A percentile compares a stretch with the other conserved stretches of the same genome.
These are phyloP conservation scores for Aspergillus cavernicola DNA, from an alignment of 495 filamentous ascomycete species.

Conservation along the genomic window DNA sequence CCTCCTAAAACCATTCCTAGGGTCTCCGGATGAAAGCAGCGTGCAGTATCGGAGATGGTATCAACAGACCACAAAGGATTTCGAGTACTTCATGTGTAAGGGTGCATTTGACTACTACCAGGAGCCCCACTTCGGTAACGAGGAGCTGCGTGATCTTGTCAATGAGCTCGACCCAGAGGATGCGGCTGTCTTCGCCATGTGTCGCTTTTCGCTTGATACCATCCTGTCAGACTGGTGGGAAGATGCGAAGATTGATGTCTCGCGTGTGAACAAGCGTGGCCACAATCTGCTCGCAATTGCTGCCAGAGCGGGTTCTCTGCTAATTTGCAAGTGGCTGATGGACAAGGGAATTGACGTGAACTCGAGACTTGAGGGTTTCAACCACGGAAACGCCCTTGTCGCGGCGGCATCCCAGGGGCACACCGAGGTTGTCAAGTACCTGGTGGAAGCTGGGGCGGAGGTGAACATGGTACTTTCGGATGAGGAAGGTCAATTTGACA, in stretches of 20 bases:
- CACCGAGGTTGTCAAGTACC: slow-evolving; percentile 19
- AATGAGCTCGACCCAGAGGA: slow-evolving; percentile 3
- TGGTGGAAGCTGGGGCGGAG: slow-evolving; percentile 25
- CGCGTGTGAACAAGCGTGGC: neutral
- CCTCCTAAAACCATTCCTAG: slow-evolving; percentile 29
- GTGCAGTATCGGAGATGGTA: slow-evolving; percentile 27
- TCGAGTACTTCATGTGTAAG: neutral
- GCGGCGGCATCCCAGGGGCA: slow-evolving; percentile 14
- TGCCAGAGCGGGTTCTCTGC: slow-evolving; percentile 1
- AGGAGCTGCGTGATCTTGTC: too few species aligned
- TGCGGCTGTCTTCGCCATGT: slow-evolving; percentile 21
- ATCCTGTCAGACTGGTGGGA: slow-evolving; percentile 30
- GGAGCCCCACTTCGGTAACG: too few species aligned
- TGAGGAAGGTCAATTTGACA: neutral
- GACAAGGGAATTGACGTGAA: slow-evolving; percentile 21
- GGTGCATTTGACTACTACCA: too few species aligned
- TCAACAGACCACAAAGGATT: neutral
- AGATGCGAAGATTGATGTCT: slow-evolving; percentile 9
- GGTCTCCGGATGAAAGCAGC: slow-evolving; percentile 25
- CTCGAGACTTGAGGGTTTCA: neutral
- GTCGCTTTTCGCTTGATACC: slow-evolving; percentile 21
- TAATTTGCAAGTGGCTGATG: slow-evolving; percentile 19
- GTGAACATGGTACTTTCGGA: slow-evolving; percentile 8
- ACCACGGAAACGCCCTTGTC: slow-evolving; percentile 14
- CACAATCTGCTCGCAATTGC: slow-evolving; percentile 21